phyloP scores from a whole-genome alignment of 2,329 filamentous ascomycete genomes.

The Claviceps digitariae region DNA sequence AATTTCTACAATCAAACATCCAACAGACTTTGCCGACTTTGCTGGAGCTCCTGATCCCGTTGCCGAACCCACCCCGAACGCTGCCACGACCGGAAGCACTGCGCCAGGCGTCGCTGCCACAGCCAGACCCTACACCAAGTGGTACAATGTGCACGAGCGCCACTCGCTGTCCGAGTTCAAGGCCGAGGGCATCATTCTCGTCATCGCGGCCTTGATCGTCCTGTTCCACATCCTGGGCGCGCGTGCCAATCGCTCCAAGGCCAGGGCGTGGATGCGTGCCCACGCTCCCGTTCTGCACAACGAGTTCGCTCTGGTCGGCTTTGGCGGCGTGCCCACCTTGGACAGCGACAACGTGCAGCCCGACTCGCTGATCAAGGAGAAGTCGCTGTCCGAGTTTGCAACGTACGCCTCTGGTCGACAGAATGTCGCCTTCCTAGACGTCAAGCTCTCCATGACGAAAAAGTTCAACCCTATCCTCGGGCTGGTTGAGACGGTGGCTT shows the following conservation, averaged over 20 bases:
- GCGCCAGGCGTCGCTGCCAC: slow-evolving; percentile 33
- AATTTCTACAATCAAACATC: no score
- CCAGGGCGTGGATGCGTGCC: slow-evolving; percentile 64
- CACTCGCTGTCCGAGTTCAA: slow-evolving; percentile 73
- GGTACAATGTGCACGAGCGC: slow-evolving; percentile 95
- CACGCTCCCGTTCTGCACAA: slow-evolving; percentile 57
- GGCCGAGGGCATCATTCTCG: slow-evolving; percentile 70
- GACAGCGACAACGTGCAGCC: slow-evolving; percentile 25
- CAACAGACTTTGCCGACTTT: slow-evolving; percentile 84
- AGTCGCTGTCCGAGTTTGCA: slow-evolving; percentile 71
- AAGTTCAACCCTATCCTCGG: slow-evolving; percentile 65
- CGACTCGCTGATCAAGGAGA: slow-evolving; percentile 59
- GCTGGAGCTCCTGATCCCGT: slow-evolving; percentile 60
- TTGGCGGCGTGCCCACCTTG: slow-evolving; percentile 42
- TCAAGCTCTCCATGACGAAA: slow-evolving; percentile 70
- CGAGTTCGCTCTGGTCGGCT: slow-evolving; percentile 84
- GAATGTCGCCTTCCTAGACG: slow-evolving; percentile 83
- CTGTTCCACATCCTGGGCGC: slow-evolving; percentile 71
- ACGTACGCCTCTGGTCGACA: slow-evolving; percentile 83
- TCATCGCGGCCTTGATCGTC: slow-evolving; percentile 60
- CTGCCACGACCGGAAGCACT: slow-evolving; percentile 31
- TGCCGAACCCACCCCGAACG: slow-evolving; percentile 33
- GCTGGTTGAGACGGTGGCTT: slow-evolving; percentile 49
- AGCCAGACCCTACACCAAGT: slow-evolving; percentile 66
- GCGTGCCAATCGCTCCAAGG: slow-evolving; percentile 64